Base-by-base conservation (phyloP, 768 basidiomycete species). In the Pholiota molesta region DNA sequence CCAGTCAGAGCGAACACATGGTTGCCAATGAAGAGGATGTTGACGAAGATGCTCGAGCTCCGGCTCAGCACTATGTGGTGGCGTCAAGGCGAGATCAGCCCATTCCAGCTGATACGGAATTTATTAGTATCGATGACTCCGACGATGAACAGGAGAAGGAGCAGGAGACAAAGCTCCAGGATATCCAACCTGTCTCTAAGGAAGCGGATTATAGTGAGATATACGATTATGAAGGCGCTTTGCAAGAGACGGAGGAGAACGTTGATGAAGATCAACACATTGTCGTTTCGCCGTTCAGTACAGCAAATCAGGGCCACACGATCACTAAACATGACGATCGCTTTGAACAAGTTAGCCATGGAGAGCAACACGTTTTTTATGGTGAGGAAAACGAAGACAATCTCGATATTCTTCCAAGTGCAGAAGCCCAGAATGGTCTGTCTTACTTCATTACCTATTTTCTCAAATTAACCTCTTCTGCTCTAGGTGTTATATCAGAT, bases 71-170 rank as follows among this genome's bases (percentile, higher is more conserved):
- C 14, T 55, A 31, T 49, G 11, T 45, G 29, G 17, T 56, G 19
- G 47, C 21, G 42, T 13, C 52, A 49, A 52, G 19, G 16, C 60
- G 60, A 17, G 44, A 39, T 13, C 21, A 44, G 11, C 61, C 62
- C 14, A 65, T 69, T 53, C 70, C 68, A 57, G 49, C 39, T 1
- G 63, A 69, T 44, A 60, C 68, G 2, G 71, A 70, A 40, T 57
- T 69, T n/a, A 66, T 69, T 52, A 57, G 53, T 52, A 23, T 70
- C n/a, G 65, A 68, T 57, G 67, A 70, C 60, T 70, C 66, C 0
- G 68, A 69, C n/a, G 65, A 68, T 17, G 69, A 69, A 40, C 26
- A 61, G 47, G 55, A 55, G 19, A 37, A 28, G 14, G 42, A 39
- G 7, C 31, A 61, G 19, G 44, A 10, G 39, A 56, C n/a, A 55